Base-by-base conservation (phyloP, 371 early-diverging fungal genomes). In the Phascolomyces articulosus region DNA sequence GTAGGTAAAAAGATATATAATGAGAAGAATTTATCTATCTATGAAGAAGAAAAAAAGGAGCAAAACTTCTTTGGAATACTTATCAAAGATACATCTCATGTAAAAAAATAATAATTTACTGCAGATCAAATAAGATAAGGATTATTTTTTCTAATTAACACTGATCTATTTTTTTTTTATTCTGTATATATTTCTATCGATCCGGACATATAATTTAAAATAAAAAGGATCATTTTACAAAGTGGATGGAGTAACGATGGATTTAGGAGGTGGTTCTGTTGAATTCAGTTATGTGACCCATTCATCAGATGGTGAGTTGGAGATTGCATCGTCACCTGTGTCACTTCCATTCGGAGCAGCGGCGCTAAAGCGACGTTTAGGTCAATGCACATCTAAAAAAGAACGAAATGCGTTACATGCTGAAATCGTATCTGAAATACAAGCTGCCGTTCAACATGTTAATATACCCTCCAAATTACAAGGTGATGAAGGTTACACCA, bases 271-370 rank as follows among this genome's bases (percentile, higher is more conserved):
- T 2, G 89, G 89, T 6, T 85, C 85, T 4, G 80, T 89, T 0
- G 87, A 89, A 63, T 65, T 89, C 13, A 87, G 87, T 48, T 89
- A 87, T 40, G 84, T 89, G 18, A 75, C 75, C 51, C 71, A 31
- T 31, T 27, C 34, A 34, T 34, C 57, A 21, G 21, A 24, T 23
- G 29, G 61, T 23, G 31, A 55, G 23, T 78, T 85, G 15, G 27
- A 67, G 11, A 84, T 80, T 23, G 74, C 79, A 8, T 51, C 68
- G 2, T 54, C 79, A 26, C 86, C 89, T n/a, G 81, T 84, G 27
- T 86, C 86, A n/a, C 70, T 87, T 62, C 86, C 86, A 0, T 88
- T 84, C 62, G 89, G 89, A 26, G 84, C 87, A 4, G 86, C 85
- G 0, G 85, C 84, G 1, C 63, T 88, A 23, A 86, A 83, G 13